Evolutionary conservation across 768 basidiomycete genomes (phyloP).

Genomic region (Lentinula sp.): DNA sequence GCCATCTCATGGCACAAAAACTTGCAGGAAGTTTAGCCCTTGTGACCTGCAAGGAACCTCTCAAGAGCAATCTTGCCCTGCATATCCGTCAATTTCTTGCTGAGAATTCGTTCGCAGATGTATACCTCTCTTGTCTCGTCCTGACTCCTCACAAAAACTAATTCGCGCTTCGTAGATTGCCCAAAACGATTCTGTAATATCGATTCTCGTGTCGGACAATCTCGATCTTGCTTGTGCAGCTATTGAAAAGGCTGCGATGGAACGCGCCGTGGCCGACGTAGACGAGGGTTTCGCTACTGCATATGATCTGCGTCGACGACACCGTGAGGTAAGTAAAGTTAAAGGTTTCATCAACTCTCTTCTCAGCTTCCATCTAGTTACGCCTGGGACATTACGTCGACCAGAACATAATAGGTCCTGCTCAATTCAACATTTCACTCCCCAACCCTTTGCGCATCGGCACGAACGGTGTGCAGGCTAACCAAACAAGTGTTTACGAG

Average conservation of each 20-base stretch:
- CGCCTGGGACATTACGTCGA: constrained; percentile 78
- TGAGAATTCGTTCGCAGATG: constrained; percentile 89
- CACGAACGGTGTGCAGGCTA: constrained; percentile 70
- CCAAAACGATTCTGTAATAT: constrained; percentile 67
- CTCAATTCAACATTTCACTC: constrained; percentile 64
- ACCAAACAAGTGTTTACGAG: constrained; percentile 88
- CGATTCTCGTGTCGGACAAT: constrained; percentile 84
- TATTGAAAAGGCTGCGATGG: constrained; percentile 97
- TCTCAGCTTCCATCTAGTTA: constrained; percentile 31
- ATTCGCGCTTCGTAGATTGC: constrained; percentile 50
- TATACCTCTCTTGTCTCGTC: constrained; percentile 19
- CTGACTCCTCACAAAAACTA: neutral
- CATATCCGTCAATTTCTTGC: constrained; percentile 80
- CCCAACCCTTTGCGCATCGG: constrained; percentile 90
- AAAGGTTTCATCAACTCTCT: neutral
- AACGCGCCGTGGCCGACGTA: constrained; percentile 86
- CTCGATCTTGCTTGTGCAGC: constrained; percentile 89
- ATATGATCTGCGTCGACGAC: constrained; percentile 78
- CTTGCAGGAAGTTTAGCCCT: constrained; percentile 93
- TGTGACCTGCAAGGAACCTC: constrained; percentile 96
- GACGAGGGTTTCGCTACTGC: constrained; percentile 83
- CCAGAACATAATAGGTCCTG: constrained; percentile 72
- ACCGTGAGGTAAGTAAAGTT: constrained; percentile 63
- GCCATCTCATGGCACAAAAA: constrained; percentile 94
- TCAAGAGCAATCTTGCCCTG: constrained; percentile 85